Evolutionary conservation across 139 green algal genomes (phyloP).

Genomic region (Axilococcus clingmanii): DNA sequence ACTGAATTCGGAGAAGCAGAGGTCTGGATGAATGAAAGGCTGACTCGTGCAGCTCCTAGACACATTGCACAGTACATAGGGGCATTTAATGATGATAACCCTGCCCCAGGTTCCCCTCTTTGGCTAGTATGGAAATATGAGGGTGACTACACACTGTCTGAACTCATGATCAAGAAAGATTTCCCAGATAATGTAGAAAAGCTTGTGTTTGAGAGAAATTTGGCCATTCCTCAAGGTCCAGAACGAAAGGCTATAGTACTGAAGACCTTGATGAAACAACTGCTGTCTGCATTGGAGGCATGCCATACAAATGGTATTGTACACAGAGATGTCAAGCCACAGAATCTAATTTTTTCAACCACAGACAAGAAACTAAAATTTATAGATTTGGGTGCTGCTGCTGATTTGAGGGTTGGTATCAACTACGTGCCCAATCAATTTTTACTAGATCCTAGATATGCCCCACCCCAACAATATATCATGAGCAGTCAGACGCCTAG

Average conservation of each 20-base stretch:
- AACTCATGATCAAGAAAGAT: constrained; percentile 64
- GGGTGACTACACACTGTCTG: constrained; percentile 60
- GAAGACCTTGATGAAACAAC: constrained; percentile 47
- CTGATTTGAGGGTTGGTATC: constrained; percentile 81
- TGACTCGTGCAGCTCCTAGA: constrained; percentile 56
- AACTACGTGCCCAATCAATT: constrained; percentile 93
- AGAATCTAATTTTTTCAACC: constrained; percentile 73
- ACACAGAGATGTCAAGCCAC: constrained; percentile 87
- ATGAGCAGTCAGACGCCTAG: constrained; percentile 55
- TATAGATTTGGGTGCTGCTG: constrained; percentile 84
- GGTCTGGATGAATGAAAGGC: constrained; percentile 98
- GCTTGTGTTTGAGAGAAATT: constrained; percentile 58
- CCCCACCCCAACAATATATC: constrained; percentile 88
- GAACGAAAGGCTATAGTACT: constrained; percentile 32
- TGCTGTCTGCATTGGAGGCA: constrained; percentile 54
- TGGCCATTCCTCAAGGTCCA: constrained; percentile 44
- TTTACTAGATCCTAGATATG: constrained; percentile 83
- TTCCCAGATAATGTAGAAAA: constrained; percentile 90
- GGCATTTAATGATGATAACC: constrained; percentile 64
- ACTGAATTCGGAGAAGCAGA: constrained; percentile 94
- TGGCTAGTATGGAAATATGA: constrained; percentile 77
- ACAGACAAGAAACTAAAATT: constrained; percentile 63
- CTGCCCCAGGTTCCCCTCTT: constrained; percentile 27
- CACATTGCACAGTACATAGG: constrained; percentile 72
- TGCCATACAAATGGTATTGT: constrained; percentile 61